Evolutionary conservation across 257 asterid genomes (phyloP), one percentile per base, ranked within the genome.

Genomic region (Capsicum baccatum): DNA sequence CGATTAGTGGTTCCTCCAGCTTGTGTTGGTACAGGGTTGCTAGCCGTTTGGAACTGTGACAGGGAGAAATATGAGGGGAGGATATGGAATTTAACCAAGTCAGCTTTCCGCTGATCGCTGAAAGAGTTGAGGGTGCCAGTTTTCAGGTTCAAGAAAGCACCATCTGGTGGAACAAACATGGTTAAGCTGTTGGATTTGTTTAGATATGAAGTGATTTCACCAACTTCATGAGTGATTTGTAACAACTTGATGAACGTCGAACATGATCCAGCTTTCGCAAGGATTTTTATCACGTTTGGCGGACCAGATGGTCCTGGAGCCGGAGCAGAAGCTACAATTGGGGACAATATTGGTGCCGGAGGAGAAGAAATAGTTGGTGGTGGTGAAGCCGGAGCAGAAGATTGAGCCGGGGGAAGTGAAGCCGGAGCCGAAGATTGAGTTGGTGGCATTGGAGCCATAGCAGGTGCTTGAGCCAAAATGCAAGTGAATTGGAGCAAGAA

Each of bases 151-250:
- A 91, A 56, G 69, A 92, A 92, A 8, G 95, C 88, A n/a, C 50
- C 35, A 67, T 91, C 94, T 3, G 88, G 17, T 3, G 93, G 94
- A 16, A 91, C 69, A 14, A 88, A 71, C 67, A 93, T 56, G 0
- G 94, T 92, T 67, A 92, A 85, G 69, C 95, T 92, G 78, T 85
- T 84, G 5, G 97, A 87, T 68, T 56, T 84, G 84, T 88, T 89
- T 79, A 93, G 93, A 68, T 87, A 90, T 6, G 88, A 86, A 74
- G 86, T 90, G 85, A 92, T 87, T 73, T 91, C 91, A 66, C 85
- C 91, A 1, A 76, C 89, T 5, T 81, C 66, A 74, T 91, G 89
- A 6, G 95, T 91, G 94, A 66, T 87, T 74, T 89, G 87, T n/a
- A 93, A 79, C 17, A 93, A 91, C 66, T 91, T 91, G 86, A 91